Evolutionary conservation across 805 yeast species (phyloP), one percentile per base, ranked within the genome.

Genomic region (Suhomyces emberorum): DNA sequence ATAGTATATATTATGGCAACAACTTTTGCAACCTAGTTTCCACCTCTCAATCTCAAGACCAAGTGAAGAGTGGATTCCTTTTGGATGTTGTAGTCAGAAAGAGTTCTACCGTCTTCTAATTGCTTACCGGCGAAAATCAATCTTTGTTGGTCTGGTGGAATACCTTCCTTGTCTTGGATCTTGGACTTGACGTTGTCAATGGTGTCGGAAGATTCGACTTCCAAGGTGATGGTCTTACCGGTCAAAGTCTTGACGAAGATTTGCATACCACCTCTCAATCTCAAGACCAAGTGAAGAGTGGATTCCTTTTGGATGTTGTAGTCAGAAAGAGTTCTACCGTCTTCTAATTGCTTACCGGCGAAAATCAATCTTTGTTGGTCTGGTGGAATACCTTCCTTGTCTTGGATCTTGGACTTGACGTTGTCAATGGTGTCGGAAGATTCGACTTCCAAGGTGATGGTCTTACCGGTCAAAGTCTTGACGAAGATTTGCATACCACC

Each of bases 371-470:
- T 88, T 79, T 91, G 70, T 44, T 69, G 72, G 55, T 65, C 72
- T 27, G 70, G 72, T 39, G 72, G 71, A 38, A 61, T 65, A 41
- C 70, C 72, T 41, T 63, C 68, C 56, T 64, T 64, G 49, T 63
- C 69, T 43, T 67, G 70, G 28, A 65, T 63, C 54, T 66, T 65
- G 22, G 68, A 55, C 56, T 65, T 66, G 47, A 89, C 96, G 59
- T 87, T 88, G 79, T 88, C 96, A 64, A 91, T 88, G 48, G 96
- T 88, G 79, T 89, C 97, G 43, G 96, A 87, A 48, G 97, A 88
- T 76, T 89, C 96, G 54, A 88, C 97, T 77, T 89, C 97, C 53
- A 89, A 81, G 66, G 97, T 89, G 44, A 76, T 76, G 28, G 81
- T 76, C 63, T 76, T 76, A 59, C 81, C 81, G 16, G 81, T 76